Conservation (phyloP, 2,329 filamentous ascomycete genomes). For the Fusarium sp. region DNA sequence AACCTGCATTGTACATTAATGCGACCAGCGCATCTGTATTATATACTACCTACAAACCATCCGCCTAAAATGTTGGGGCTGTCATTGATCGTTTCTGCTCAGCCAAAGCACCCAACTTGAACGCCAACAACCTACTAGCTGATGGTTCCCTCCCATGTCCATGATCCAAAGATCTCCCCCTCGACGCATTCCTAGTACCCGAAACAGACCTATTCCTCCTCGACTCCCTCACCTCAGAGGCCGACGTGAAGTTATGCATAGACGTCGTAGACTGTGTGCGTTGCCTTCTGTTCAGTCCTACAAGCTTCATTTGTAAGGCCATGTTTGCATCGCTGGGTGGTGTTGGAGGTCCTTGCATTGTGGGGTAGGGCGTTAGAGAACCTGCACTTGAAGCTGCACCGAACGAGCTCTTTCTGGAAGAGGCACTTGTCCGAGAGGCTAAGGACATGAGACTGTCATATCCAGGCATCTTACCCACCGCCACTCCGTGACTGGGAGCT, state of each 20-base stretch:
- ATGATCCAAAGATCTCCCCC: not conserved
- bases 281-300: conserved; percentile 11
- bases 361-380: not conserved
- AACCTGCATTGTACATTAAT: not conserved
- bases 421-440: not conserved
- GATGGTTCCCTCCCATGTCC: conserved; percentile 10
- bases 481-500: not conserved
- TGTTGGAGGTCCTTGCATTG: not conserved
- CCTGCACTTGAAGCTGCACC: conserved; percentile 11
- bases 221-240: not conserved
- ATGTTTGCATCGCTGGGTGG: conserved; percentile 13
- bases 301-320: conserved; percentile 1
- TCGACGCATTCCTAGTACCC: not conserved
- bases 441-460: not conserved
- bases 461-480: conserved; percentile 3
- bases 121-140: conserved; percentile 18
- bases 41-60: not conserved
- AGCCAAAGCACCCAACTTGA: conserved; percentile 32
- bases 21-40: not conserved
- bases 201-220: conserved; percentile 22
- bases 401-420: conserved; percentile 13
- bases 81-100: conserved; percentile 8
- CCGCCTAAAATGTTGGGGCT: not conserved
- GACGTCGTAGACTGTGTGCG: conserved; percentile 1
- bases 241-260: conserved; percentile 7